Percentiles rank a stretch among this genome's conserved stretches.
Conservation (phyloP, 208 protist genomes). For the Phytomonas sp. region DNA sequence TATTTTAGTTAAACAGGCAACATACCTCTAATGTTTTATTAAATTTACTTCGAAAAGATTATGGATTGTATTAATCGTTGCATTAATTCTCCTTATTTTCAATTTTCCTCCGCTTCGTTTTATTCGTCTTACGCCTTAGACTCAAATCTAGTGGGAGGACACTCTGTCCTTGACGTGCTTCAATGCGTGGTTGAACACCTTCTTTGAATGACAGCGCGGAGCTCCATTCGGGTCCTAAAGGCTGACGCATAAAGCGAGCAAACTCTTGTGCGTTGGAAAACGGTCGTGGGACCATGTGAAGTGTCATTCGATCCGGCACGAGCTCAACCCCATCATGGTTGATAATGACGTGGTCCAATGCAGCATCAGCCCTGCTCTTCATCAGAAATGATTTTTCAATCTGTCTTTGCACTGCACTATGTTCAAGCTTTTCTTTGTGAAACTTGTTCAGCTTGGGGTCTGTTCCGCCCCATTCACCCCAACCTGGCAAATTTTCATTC, state of each 20-base stretch:
- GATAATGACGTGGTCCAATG: conserved; percentile 89
- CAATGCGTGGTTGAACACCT: conserved; percentile 69
- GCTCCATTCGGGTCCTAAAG: conserved; percentile 85
- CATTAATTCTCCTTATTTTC: neutral
- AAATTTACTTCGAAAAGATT: neutral
- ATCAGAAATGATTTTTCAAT: conserved; percentile 74
- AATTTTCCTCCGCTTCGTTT: conserved; percentile 71
- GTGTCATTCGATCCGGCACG: conserved; percentile 79
- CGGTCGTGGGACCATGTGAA: conserved; percentile 89
- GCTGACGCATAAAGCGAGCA: conserved; percentile 84
- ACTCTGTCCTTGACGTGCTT: conserved; percentile 69
- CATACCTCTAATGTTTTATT: neutral
- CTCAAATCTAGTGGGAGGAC: conserved; percentile 75
- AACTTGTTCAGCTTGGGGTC: conserved; percentile 68
- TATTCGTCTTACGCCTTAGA: conserved; percentile 47
- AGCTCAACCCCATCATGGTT: conserved; percentile 90
- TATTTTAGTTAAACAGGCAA: neutral
- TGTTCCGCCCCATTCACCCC: conserved; percentile 90
- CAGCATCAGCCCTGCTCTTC: conserved; percentile 77
- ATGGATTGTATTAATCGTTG: neutral
- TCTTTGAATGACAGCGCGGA: conserved; percentile 77
- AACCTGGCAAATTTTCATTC: conserved; percentile 83
- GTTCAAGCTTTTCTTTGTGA: conserved; percentile 54
- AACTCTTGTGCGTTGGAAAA: conserved; percentile 88
- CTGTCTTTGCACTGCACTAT: conserved; percentile 38